Evolutionary conservation across 1,284 basidiomycete species (phyloP), one percentile per base, ranked within the genome.

Genomic region (Wallemia ichthyophaga): DNA sequence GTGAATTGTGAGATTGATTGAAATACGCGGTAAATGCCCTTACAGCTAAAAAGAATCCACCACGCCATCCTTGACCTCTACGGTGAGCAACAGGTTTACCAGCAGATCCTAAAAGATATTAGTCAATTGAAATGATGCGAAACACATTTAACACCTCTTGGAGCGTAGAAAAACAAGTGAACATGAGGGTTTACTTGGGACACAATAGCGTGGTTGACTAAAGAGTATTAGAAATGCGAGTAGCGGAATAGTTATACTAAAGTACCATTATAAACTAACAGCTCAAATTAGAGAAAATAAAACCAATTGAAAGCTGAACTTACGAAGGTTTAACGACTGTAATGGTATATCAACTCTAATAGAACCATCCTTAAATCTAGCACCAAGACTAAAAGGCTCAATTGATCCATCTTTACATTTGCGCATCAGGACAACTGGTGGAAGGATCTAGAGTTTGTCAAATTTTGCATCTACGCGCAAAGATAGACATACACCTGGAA

Each of bases 141-240:
- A 25, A 3, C 25, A 15, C 25, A 54, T 54, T 7, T 11, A 9
- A 25, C 5, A 56, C 55, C 55, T 64, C 86, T 76, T 27, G 88
- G 84, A 0, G 87, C 87, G 66, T 95, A 96, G 72, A 94, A 92
- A 73, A 98, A 98, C n/a, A 96, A 66, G 69, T 96, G 92, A 13
- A 98, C 87, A 68, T 98, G 94, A 0, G 91, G 92, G 66, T 96
- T 98, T 27, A 86, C 89, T 72, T 91, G 91, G 0, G 85, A 89
- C 31, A 98, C 92, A 57, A 96, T 83, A 1, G 87, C 85, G 69
- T 94, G 83, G 63, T 89, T 95, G 61, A 94, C 89, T 62, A 71
- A 87, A 63, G 64, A 70, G 27, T 67, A 64, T 59, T 53, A 48
- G 28, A 7, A 61, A 59, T 59, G 33, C 32, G 61, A 53, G 57